Percentiles rank a stretch among this genome's conserved stretches.
Conservation (phyloP, 2,329 filamentous ascomycete genomes). For the Apiospora hydei region DNA sequence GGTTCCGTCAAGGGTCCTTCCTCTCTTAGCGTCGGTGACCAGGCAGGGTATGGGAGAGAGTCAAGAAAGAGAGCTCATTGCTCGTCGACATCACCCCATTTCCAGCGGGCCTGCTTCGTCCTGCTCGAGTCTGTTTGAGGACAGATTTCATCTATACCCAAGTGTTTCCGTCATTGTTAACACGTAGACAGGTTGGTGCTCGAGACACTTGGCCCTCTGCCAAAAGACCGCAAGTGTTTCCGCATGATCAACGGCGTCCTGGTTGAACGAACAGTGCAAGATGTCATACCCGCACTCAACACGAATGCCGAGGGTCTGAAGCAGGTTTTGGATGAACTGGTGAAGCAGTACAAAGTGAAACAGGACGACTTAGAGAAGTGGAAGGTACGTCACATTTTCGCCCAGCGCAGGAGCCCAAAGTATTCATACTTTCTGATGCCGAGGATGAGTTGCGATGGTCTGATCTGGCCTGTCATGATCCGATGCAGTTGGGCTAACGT, state of each 20-base stretch:
- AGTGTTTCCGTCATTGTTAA: slow-evolving; percentile 34
- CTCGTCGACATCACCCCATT: background rate
- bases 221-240: slow-evolving; percentile 92
- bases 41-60: background rate
- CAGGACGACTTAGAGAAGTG: slow-evolving; percentile 96
- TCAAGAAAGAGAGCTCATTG: background rate
- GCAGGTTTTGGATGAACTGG: slow-evolving; percentile 90
- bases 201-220: slow-evolving; percentile 85
- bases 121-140: background rate
- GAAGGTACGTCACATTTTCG: slow-evolving; percentile 71
- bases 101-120: background rate
- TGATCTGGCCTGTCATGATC: slow-evolving; percentile 19
- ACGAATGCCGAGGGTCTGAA: slow-evolving; percentile 94
- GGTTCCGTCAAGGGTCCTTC: background rate
- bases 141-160: background rate
- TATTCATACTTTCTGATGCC: slow-evolving; percentile 28
- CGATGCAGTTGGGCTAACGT: slow-evolving; percentile 32
- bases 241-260: slow-evolving; percentile 98
- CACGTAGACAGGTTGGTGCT: slow-evolving; percentile 78
- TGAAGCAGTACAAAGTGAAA: slow-evolving; percentile 96
- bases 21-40: background rate
- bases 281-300: slow-evolving; percentile 88
- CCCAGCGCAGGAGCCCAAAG: slow-evolving; percentile 23
- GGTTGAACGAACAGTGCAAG: slow-evolving; percentile 91
- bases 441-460: slow-evolving; percentile 25